Percentiles rank a stretch among this genome's conserved stretches.
Conservation (phyloP, 768 basidiomycete species). For the Russula olivacea region DNA sequence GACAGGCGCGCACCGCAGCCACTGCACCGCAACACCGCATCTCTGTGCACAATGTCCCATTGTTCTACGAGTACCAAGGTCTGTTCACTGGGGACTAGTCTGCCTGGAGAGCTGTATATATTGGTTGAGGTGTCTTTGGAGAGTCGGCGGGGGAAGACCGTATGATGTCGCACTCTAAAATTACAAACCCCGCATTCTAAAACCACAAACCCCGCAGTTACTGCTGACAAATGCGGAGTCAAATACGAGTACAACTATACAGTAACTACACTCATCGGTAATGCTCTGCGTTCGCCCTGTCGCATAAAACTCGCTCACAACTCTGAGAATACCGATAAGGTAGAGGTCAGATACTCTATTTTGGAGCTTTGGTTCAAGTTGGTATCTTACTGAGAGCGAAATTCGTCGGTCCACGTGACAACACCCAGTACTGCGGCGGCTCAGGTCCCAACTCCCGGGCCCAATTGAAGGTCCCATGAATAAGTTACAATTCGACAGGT, state of each 20-base stretch:
- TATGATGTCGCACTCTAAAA: background rate
- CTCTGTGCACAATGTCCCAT: background rate
- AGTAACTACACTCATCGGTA: background rate
- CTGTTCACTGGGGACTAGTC: background rate
- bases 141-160: background rate
- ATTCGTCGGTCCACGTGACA: background rate
- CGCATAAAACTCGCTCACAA: background rate
- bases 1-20: conserved; percentile 11
- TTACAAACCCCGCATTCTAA: background rate
- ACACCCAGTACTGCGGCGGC: background rate
- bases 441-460: too few relatives aligned
- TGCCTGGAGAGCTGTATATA: background rate
- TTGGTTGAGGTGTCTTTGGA: background rate
- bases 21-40: conserved; percentile 14
- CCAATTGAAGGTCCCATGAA: background rate
- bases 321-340: background rate
- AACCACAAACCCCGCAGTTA: background rate
- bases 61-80: background rate
- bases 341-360: background rate
- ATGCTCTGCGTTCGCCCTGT: background rate
- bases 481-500: background rate
- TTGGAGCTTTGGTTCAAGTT: background rate
- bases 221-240: background rate
- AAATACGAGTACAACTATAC: background rate
- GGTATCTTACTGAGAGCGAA: background rate